phyloP scores from a whole-genome alignment of 768 basidiomycete species.

The Ramaria sp. region DNA sequence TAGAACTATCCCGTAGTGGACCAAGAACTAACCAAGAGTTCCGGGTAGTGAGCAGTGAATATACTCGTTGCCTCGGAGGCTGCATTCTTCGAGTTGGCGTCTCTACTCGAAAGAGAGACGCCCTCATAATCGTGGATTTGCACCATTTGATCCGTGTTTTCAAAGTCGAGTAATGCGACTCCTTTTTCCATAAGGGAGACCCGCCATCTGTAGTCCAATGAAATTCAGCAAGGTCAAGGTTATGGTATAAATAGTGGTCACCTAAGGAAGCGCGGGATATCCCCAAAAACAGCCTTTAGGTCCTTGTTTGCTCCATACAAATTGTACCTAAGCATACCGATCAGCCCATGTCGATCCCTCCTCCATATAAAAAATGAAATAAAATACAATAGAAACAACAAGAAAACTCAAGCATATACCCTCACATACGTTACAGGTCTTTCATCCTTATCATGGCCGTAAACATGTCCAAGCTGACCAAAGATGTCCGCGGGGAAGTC shows the following conservation, averaged over 20 bases:
- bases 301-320: constrained; percentile 64
- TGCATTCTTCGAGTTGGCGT: constrained; percentile 66
- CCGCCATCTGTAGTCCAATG: constrained; percentile 46
- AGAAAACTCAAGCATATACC: no score
- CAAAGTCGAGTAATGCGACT: constrained; percentile 55
- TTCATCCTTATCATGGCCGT: constrained; percentile 60
- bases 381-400: no score
- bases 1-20: no score
- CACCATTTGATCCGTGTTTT: constrained; percentile 57
- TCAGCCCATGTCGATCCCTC: neutral
- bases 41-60: constrained; percentile 71
- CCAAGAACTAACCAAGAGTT: constrained; percentile 45
- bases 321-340: constrained; percentile 45
- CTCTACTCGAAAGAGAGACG: constrained; percentile 51
- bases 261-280: constrained; percentile 68
- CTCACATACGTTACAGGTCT: constrained; percentile 55
- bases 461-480: constrained; percentile 50
- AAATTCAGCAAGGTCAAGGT: constrained; percentile 5
- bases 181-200: constrained; percentile 67
- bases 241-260: constrained; percentile 18
- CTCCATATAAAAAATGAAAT: no score
- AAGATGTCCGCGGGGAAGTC: constrained; percentile 53
- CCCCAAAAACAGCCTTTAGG: constrained; percentile 61
- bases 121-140: constrained; percentile 79
- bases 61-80: constrained; percentile 65